phyloP scores from a whole-genome alignment of 768 basidiomycete genomes.

The Filobasidium floriforme region DNA sequence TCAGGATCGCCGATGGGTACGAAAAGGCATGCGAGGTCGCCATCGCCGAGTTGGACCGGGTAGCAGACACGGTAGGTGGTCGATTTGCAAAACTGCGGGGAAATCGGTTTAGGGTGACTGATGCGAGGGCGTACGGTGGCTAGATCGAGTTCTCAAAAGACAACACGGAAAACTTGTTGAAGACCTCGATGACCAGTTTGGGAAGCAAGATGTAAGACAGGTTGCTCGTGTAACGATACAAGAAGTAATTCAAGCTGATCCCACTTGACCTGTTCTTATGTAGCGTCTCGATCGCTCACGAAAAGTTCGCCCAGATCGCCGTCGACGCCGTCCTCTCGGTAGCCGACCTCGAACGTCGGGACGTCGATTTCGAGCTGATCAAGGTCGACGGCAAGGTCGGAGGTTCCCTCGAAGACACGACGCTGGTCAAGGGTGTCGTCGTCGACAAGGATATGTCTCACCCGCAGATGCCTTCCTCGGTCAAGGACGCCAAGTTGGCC shows the following conservation, averaged over 20 bases:
- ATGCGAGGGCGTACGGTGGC: not conserved
- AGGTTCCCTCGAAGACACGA: slow-evolving; percentile 89
- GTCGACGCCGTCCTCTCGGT: slow-evolving; percentile 93
- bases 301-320: slow-evolving; percentile 93
- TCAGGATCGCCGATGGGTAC: slow-evolving; percentile 97
- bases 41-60: slow-evolving; percentile 77
- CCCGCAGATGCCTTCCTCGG: slow-evolving; percentile 86
- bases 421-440: slow-evolving; percentile 91
- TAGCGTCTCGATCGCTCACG: slow-evolving; percentile 93
- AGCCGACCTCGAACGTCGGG: slow-evolving; percentile 86
- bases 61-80: slow-evolving; percentile 62
- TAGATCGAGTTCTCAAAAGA: slow-evolving; percentile 70
- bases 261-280: not conserved
- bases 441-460: slow-evolving; percentile 99
- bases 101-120: not conserved
- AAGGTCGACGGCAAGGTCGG: slow-evolving; percentile 99
- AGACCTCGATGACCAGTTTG: slow-evolving; percentile 89
- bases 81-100: not conserved
- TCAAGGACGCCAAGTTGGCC: slow-evolving; percentile 83
- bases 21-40: slow-evolving; percentile 89
- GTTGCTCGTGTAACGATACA: not conserved
- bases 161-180: slow-evolving; percentile 79
- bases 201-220: slow-evolving; percentile 87
- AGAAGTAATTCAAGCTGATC: not conserved
- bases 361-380: slow-evolving; percentile 96